Percentiles rank a stretch among this genome's conserved stretches.
These are phyloP conservation scores for Phaffia tasmanica DNA, from an alignment of 768 basidiomycete genomes.

Conservation along the genomic window DNA sequence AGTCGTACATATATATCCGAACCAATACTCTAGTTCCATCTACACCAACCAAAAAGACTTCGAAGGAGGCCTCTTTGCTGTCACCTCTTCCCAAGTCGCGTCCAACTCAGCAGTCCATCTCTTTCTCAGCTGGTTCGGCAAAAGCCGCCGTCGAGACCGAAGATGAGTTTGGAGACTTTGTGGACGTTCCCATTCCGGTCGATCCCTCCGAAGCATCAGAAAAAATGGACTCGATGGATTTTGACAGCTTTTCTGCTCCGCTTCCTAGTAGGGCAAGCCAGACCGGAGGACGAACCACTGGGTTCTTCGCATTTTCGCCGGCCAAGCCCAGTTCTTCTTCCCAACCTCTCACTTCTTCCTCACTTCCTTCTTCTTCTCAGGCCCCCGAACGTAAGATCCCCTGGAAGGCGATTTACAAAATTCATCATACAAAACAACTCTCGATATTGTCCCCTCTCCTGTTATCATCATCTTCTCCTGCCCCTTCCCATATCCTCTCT, in stretches of 20 bases:
- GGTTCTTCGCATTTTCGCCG: constrained; percentile 36
- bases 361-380: constrained; percentile 38
- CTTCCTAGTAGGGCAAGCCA: constrained; percentile 31
- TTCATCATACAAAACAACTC: constrained; percentile 55
- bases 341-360: constrained; percentile 28
- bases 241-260: constrained; percentile 34
- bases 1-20: neutral
- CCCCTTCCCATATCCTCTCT: constrained; percentile 42
- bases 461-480: constrained; percentile 53
- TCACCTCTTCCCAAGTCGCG: constrained; percentile 42
- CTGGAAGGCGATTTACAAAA: constrained; percentile 49
- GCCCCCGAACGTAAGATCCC: constrained; percentile 36
- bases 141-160: constrained; percentile 9
- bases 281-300: constrained; percentile 29
- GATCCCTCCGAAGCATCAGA: neutral
- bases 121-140: neutral
- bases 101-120: constrained; percentile 15
- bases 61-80: neutral
- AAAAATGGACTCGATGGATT: constrained; percentile 35
- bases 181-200: constrained; percentile 20
- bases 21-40: constrained; percentile 1
- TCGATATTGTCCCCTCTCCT: constrained; percentile 52
- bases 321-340: constrained; percentile 22
- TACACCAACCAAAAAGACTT: neutral
- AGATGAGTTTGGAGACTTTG: constrained; percentile 40